Base-by-base conservation (phyloP, 305 asterid genomes). In the Fraxinus angustifolia region DNA sequence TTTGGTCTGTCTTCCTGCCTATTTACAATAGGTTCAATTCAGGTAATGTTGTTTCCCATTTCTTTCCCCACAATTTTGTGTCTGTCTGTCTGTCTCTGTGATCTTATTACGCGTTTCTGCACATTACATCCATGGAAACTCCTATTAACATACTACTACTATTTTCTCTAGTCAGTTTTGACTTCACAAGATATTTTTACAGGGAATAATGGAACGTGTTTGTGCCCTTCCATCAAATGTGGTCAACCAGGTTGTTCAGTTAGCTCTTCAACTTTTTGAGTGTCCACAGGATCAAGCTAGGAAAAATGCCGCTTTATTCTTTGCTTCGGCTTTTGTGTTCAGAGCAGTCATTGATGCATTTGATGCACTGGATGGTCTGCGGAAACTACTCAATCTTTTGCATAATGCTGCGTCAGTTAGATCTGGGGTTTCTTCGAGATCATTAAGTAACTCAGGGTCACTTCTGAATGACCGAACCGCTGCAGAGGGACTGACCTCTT, bases 151-250 rank as follows among this genome's bases (percentile, higher is more conserved):
- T 48, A 16, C 60, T 48, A 48, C 6, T 14, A 12, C 16, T 73
- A 60, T 36, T 36, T 83, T 19, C 79, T 28, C 26, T 8, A 68
- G 79, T 78, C 48, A 71, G 70, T 38, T 80, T 86, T 85, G 58
- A 86, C 80, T 75, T 16, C 80, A 60, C 21, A 36, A 73, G 38
- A 58, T 87, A 26, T 38, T 68, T 60, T 82, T 88, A 70, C 89
- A 96, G 98, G 99, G 96, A 78, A 91, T 96, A 87, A 96, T 96
- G 99, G 99, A 96, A 81, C 98, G 99, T 68, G 97, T 94, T 58
- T 96, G 98, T 84, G 94, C 97, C 50, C 96, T 93, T 84, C 98
- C 99, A 53, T 88, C 96, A 62, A 87, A 86, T 88, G 86, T 93
- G 62, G 96, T 93, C 75, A 91, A 91, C 79, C 97, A 94, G 85